phyloP scores from a whole-genome alignment of 202 grass and related monocot genomes.

The Setaria viridis region DNA sequence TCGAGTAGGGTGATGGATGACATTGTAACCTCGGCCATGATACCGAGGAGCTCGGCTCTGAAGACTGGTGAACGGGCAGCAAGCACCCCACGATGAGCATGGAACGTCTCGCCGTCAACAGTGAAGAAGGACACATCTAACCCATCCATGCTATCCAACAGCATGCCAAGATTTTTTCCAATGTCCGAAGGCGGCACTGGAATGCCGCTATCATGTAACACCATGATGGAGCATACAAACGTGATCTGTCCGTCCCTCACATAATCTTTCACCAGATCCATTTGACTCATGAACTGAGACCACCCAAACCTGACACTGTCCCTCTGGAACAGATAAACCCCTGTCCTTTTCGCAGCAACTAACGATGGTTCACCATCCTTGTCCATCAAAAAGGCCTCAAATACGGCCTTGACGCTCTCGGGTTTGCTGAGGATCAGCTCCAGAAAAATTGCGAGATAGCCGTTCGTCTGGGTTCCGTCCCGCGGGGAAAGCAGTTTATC shows the following conservation, averaged over 20 bases:
- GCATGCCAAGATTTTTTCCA: neutral
- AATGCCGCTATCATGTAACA: neutral
- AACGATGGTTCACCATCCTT: neutral
- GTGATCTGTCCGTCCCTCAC: neutral
- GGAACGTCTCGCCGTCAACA: neutral
- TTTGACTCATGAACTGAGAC: neutral
- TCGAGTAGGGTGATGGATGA: slow-evolving; percentile 5
- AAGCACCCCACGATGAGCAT: neutral
- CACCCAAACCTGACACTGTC: neutral
- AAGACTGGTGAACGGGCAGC: slow-evolving; percentile 36
- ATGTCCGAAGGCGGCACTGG: slow-evolving; percentile 16
- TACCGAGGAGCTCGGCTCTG: neutral
- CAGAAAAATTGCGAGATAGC: too few relatives aligned
- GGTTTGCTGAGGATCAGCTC: neutral
- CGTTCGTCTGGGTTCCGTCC: too few relatives aligned
- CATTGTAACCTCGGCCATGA: slow-evolving; percentile 3
- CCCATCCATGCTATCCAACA: neutral
- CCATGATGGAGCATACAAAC: neutral
- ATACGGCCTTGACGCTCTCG: neutral
- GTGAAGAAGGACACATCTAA: neutral
- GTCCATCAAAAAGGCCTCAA: slow-evolving; percentile 23
- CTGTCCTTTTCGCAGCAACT: too few relatives aligned
- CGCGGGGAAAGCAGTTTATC: slow-evolving; percentile 2
- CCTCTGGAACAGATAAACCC: too few relatives aligned
- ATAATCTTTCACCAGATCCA: neutral